Percentiles rank a stretch among this genome's conserved stretches.
phyloP scores from a whole-genome alignment of 768 basidiomycete species.

The Coprinopsis sp. region DNA sequence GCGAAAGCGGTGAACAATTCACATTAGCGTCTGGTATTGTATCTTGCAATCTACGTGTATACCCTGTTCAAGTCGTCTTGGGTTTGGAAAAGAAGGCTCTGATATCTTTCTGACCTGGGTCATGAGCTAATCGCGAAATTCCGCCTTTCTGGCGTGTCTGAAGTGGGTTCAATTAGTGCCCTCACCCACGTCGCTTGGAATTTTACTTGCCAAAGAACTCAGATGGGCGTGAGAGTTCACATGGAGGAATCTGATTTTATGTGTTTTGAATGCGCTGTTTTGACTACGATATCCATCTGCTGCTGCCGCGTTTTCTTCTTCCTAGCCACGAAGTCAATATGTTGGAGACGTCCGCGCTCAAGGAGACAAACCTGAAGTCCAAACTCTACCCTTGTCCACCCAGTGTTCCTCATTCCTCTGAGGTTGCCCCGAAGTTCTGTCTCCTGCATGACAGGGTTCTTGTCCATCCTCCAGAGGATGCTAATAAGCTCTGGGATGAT shows the following conservation, averaged over 20 bases:
- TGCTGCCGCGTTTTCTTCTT: no score
- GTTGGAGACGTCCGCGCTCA: no score
- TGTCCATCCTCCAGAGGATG: conserved; percentile 39
- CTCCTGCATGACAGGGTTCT: conserved; percentile 21
- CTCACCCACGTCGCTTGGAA: neutral
- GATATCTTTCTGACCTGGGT: conserved; percentile 72
- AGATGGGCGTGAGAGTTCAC: conserved; percentile 57
- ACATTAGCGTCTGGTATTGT: no score
- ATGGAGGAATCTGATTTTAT: conserved; percentile 44
- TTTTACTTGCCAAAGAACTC: conserved; percentile 46
- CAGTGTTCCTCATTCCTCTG: conserved; percentile 61
- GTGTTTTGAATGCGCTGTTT: conserved; percentile 13
- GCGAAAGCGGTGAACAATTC: conserved; percentile 37
- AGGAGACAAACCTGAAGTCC: conserved; percentile 30
- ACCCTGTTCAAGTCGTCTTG: conserved; percentile 6
- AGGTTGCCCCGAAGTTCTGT: conserved; percentile 26
- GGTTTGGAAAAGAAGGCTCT: conserved; percentile 29
- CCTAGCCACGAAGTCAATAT: no score
- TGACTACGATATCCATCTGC: no score
- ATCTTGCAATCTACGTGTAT: no score
- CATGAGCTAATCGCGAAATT: conserved; percentile 64
- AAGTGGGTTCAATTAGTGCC: conserved; percentile 3
- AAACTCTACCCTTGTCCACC: conserved; percentile 56
- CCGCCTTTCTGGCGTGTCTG: conserved; percentile 68
- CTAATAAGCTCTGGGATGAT: conserved; percentile 59